Base-by-base conservation (phyloP, 2,329 filamentous ascomycete genomes). In the Stagonosporopsis vannaccii region DNA sequence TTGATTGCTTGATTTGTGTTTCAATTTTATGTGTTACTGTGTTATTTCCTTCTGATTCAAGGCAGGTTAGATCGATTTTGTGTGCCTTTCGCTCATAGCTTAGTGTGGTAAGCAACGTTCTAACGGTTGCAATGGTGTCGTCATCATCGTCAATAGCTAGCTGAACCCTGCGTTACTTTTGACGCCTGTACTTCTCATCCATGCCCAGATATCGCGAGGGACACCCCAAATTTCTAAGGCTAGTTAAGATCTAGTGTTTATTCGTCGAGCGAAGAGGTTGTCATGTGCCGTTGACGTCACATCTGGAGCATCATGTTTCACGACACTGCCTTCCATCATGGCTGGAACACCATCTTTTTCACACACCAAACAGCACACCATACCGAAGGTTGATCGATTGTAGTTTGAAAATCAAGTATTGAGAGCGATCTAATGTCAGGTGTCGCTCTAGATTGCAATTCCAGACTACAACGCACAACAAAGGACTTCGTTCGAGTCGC, bases 221-320 rank as follows among this genome's bases (percentile, higher is more conserved):
- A 6, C 17, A 7, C 17, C 15, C 5, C 33, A 35, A 35, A 17
- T 35, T 35, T n/a, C 17, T 9, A 28, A 22, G 15, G 7, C 11
- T 4, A 26, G 2, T 7, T n/a, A 19, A 28, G 1, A 2, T 33
- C 17, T 6, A 30, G 11, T n/a, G 32, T 17, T n/a, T n/a, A n/a
- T n/a, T n/a, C n/a, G 28, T n/a, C n/a, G 13, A n/a, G 5, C 19
- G 6, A 25, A 17, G 20, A 25, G 12, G 20, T 3, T 2, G 15
- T 20, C 15, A 37, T 28, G 30, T 17, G 12, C 17, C 22, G 47
- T 17, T 54, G 44, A 54, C 44, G 51, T 46, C 49, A 53, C 43
- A 7, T 32, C 22, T 36, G 1, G 11, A 20, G 6, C 22, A 11
- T 9, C 28, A n/a, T 15, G 44, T 48, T 44, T 49, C 39, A 49